Base-by-base conservation (phyloP, 495 filamentous ascomycete genomes). In the Penicilliopsis zonata region DNA sequence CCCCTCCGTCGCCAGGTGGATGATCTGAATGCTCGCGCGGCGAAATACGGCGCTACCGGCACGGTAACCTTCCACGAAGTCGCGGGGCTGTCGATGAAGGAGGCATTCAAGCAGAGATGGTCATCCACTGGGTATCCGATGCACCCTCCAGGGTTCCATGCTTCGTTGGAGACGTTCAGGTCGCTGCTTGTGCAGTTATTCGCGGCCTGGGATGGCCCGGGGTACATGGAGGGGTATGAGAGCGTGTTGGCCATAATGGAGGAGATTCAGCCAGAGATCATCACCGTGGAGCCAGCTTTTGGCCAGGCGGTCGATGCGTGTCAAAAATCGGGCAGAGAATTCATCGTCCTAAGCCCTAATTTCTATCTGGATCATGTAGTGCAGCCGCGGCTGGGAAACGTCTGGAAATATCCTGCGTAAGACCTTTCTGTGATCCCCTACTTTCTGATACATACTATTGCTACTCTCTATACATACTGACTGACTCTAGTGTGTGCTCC, bases 291-390 rank as follows among this genome's bases (percentile, higher is more conserved):
- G 29, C 52, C 61, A 3, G 40, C 54, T 2, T 52, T 67, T 9
- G 40, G 40, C 1, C 57, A 55, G n/a, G 63, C 48, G 0, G 29
- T 63, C 7, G 63, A 65, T 30, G 63, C 55, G 2, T 57, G 59
- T 23, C 45, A 55, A 0, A 37, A 40, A 4, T 29, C 57, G 30
- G 17, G 28, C 5, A 37, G 39, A 14, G 43, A 39, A 8, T 35
- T 38, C 37, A 31, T 41, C 12, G 32, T n/a, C n/a, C n/a, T n/a
- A n/a, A n/a, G n/a, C n/a, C n/a, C n/a, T n/a, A n/a, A 59, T 5
- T 34, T 69, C 13, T 48, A 54, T 13, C 59, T 63, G 1, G 65
- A 63, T 33, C 57, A 60, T 25, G 55, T 61, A 28, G 8, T 42
- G 9, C 61, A 66, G 44, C 58, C 63, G 1, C 19, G 31, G 14